Base-by-base conservation (phyloP, 2,329 filamentous ascomycete species). In the Aspergillus sp. region DNA sequence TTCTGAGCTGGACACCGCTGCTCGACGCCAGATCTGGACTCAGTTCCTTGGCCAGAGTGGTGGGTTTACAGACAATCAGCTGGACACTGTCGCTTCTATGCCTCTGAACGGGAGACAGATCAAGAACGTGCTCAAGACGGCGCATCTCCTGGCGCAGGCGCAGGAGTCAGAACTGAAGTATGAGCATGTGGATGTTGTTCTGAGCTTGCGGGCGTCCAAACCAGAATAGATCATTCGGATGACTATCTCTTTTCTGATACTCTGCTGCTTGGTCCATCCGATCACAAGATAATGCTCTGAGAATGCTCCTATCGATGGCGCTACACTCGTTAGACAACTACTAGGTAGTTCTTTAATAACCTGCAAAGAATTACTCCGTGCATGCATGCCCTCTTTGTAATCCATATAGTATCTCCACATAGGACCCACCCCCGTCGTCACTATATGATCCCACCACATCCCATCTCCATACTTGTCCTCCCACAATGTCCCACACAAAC, bases 91-190 rank as follows among this genome's bases (percentile, higher is more conserved):
- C 38, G 60, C 64, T 1, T 16, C 32, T 13, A 45, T 62, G 7
- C 51, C 56, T 36, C 52, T 68, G 11, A 69, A 69, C 47, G 70
- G 71, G 2, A 57, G 69, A 41, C 64, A 77, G 60, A 78, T 78
- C 56, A 77, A 77, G 59, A 77, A 77, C 52, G 62, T 72, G 47
- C 60, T 77, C 33, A 74, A 74, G 61, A 73, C 73, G 3, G 69
- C 74, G 3, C 65, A 73, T 49, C 60, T 76, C 22, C 61, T 77
- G 35, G 74, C 74, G 5, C 54, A 53, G 50, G 59, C 57, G 16
- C 53, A 62, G 50, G 46, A 55, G 10, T 40, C 19, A n/a, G 35
- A 57, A 2, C 36, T 66, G n/a, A 35, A 22, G 10, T 65, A 54
- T 42, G 51, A 58, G 35, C 60, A 65, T 45, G 43, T 66, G 9